phyloP scores from a whole-genome alignment of 192 early-diverging fungal species.

The Podila verticillata region DNA sequence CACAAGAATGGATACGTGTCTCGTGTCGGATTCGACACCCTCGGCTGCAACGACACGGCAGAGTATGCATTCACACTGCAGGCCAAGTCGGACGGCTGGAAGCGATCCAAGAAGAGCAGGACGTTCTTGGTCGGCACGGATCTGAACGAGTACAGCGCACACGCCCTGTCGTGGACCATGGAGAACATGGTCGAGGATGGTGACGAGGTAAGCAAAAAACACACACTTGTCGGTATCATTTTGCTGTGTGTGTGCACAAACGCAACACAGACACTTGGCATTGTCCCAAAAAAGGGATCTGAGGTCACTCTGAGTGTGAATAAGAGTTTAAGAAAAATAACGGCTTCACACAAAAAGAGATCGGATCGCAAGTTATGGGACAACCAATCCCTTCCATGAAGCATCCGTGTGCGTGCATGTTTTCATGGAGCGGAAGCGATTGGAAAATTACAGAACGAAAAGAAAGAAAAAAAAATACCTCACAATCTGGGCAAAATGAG shows the following conservation, averaged over 20 bases:
- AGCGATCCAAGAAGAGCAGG: constrained; percentile 32
- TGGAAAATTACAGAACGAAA: no score
- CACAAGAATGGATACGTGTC: constrained; percentile 35
- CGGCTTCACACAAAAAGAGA: no score
- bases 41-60: constrained; percentile 30
- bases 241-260: neutral
- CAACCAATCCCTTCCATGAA: no score
- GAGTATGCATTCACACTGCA: constrained; percentile 46
- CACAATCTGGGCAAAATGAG: no score
- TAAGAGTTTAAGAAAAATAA: no score
- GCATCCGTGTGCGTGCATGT: no score
- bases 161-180: constrained; percentile 62
- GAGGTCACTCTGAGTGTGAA: no score
- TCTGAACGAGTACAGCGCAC: constrained; percentile 61
- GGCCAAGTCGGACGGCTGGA: constrained; percentile 39
- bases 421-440: no score
- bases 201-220: constrained; percentile 52
- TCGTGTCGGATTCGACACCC: constrained; percentile 48
- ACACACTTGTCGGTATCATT: neutral
- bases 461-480: no score
- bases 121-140: constrained; percentile 68
- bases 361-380: no score
- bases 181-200: constrained; percentile 63
- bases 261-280: no score
- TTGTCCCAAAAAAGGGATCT: no score